These are phyloP conservation scores for Helichrysum umbraculigerum DNA, from an alignment of 129 eudicot species.

Conservation along the genomic window DNA sequence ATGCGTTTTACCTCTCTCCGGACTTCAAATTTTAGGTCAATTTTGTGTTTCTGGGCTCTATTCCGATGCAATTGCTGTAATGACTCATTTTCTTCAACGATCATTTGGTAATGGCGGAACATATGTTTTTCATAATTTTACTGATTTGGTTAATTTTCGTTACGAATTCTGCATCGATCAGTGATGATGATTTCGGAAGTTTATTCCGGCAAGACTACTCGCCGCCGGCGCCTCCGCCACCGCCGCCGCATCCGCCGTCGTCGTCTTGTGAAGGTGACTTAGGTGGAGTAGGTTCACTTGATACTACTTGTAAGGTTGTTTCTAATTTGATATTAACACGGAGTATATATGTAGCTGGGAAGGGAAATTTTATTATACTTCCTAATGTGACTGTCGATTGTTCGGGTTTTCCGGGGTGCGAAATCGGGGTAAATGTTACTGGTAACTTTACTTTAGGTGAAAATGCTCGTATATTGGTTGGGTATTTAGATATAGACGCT, in stretches of 20 bases:
- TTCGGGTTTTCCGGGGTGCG: constrained; percentile 55
- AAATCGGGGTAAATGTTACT: constrained; percentile 54
- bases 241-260: constrained; percentile 91
- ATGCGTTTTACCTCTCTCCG: constrained; percentile 5
- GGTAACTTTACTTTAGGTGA: constrained; percentile 85
- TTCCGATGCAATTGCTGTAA: constrained; percentile 38
- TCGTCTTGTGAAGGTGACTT: constrained; percentile 76
- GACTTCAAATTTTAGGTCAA: constrained; percentile 12
- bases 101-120: constrained; percentile 32
- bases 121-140: neutral
- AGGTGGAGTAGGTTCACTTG: constrained; percentile 78
- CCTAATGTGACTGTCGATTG: constrained; percentile 68
- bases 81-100: constrained; percentile 24
- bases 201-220: constrained; percentile 82
- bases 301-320: constrained; percentile 81
- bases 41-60: neutral
- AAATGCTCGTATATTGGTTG: constrained; percentile 51
- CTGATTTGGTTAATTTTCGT: constrained; percentile 4
- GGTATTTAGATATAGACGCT: constrained; percentile 53
- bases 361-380: constrained; percentile 70
- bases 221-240: constrained; percentile 98
- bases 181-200: constrained; percentile 20
- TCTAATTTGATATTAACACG: constrained; percentile 54
- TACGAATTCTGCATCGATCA: constrained; percentile 12
- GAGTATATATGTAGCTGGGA: constrained; percentile 74